Evolutionary conservation across 2,329 filamentous ascomycete genomes (phyloP), one percentile per base, ranked within the genome.

Genomic region (Lachnellula subtilissima): DNA sequence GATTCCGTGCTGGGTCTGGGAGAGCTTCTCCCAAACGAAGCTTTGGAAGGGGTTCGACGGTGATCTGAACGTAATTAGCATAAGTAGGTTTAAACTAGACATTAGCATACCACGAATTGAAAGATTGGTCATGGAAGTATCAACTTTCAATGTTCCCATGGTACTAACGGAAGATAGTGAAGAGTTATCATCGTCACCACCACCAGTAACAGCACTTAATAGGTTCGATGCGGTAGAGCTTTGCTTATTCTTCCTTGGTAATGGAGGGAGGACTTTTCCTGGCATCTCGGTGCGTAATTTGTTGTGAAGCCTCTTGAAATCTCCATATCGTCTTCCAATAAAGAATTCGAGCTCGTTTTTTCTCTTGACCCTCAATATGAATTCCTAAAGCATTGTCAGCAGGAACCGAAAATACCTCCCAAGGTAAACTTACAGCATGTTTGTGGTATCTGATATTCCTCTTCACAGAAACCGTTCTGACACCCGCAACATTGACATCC

Each of bases 401-500:
- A 39, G 8, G 19, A 1, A 6, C 4, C 9, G 1, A 15, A 5
- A 17, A 37, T 4, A 47, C 40, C 12, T 36, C 9, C 53, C 2
- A 3, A 15, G 14, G 8, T 2, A 32, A 23, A 76, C 86, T 73
- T 75, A 91, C 89, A 52, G 94, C 91, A 77, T 97, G 93, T 65
- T 91, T 89, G 71, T 97, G 94, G 67, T 94, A 86, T 56, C 93
- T 81, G 28, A 97, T 85, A 57, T 91, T 96, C 67, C 91, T 85
- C 78, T 93, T 96, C 52, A 91, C 79, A 7, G 85, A 86, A 2
- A 84, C 88, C 25, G 90, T 85, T 60, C 92, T 83, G 50, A 97
- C 94, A 42, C 87, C 91, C 11, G 93, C 90, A 50, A 99, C 87
- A 70, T 99, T 99, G 63, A 97, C 85, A 71, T 97, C 94, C 94